phyloP scores from a whole-genome alignment of 1,139 yeast species.

The Pichia sp. region DNA sequence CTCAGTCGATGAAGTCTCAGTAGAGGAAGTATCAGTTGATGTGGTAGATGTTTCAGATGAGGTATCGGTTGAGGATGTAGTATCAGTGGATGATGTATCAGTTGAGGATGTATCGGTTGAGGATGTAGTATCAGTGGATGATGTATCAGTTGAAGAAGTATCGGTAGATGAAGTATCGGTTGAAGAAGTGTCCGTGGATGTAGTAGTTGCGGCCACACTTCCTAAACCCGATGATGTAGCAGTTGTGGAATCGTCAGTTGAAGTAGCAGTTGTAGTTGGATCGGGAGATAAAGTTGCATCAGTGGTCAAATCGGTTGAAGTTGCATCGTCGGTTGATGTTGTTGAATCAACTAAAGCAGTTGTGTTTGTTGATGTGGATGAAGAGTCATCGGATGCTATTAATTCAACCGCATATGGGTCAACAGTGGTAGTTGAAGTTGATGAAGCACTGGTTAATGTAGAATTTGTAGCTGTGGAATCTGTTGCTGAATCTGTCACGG shows the following conservation, averaged over 20 bases:
- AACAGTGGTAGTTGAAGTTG: slow-evolving; percentile 1
- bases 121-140: neutral
- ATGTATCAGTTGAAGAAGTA: neutral
- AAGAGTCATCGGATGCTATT: too few species aligned
- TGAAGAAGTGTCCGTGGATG: slow-evolving; percentile 2
- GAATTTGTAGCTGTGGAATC: neutral
- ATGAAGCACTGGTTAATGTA: neutral
- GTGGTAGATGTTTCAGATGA: neutral
- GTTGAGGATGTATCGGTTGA: neutral
- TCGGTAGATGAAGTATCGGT: neutral
- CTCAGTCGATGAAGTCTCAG: neutral
- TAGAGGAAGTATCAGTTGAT: neutral
- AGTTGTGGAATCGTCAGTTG: neutral
- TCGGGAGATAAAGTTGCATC: too few species aligned
- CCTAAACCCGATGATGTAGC: too few species aligned
- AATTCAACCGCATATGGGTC: too few species aligned
- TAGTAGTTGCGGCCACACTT: too few species aligned
- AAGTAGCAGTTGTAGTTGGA: neutral
- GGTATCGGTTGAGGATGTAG: neutral
- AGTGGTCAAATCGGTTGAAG: neutral
- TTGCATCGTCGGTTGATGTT: neutral
- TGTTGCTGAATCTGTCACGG: too few species aligned
- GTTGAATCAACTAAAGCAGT: neutral
- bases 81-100: neutral
- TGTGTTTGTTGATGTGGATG: neutral